These are phyloP conservation scores for Karstenula rhodostoma DNA, from an alignment of 2,329 filamentous ascomycete species.

Conservation along the genomic window DNA sequence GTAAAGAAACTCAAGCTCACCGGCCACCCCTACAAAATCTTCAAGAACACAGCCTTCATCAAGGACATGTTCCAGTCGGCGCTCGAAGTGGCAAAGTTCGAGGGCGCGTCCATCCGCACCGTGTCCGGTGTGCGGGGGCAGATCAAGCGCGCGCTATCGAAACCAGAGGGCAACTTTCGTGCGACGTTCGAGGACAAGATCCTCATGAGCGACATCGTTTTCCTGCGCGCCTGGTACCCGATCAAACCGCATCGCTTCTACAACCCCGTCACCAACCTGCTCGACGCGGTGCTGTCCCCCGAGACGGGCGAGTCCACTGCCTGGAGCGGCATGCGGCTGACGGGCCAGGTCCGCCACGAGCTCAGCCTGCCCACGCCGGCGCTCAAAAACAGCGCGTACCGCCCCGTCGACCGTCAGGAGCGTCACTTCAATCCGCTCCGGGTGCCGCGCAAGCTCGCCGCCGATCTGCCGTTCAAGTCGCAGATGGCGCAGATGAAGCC, in stretches of 20 bases:
- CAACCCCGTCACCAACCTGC: slow-evolving; percentile 91
- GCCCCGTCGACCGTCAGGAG: slow-evolving; percentile 62
- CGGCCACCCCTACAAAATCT: slow-evolving; percentile 93
- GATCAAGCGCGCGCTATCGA: slow-evolving; percentile 93
- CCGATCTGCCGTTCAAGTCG: slow-evolving; percentile 88
- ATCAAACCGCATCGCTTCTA: slow-evolving; percentile 96
- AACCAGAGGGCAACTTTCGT: slow-evolving; percentile 94
- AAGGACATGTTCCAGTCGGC: slow-evolving; percentile 97
- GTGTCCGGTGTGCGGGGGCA: slow-evolving; percentile 95
- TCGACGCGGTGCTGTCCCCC: slow-evolving; percentile 61
- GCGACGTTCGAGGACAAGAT: slow-evolving; percentile 99
- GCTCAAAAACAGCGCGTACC: slow-evolving; percentile 86
- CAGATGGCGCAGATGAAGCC: slow-evolving; percentile 85
- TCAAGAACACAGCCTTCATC: slow-evolving; percentile 99
- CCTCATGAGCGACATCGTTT: slow-evolving; percentile 94
- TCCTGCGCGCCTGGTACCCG: slow-evolving; percentile 95
- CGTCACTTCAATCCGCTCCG: slow-evolving; percentile 68
- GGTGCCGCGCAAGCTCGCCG: slow-evolving; percentile 81
- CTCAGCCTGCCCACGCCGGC: slow-evolving; percentile 78
- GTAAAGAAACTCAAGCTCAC: slow-evolving; percentile 99
- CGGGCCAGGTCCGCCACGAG: slow-evolving; percentile 85
- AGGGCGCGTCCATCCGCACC: slow-evolving; percentile 93
- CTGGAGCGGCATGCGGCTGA: slow-evolving; percentile 94
- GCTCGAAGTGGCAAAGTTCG: slow-evolving; percentile 97
- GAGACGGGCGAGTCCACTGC: slow-evolving; percentile 49